Conservation (phyloP, 805 yeast species). For the Saccharomycopsis sp. region DNA sequence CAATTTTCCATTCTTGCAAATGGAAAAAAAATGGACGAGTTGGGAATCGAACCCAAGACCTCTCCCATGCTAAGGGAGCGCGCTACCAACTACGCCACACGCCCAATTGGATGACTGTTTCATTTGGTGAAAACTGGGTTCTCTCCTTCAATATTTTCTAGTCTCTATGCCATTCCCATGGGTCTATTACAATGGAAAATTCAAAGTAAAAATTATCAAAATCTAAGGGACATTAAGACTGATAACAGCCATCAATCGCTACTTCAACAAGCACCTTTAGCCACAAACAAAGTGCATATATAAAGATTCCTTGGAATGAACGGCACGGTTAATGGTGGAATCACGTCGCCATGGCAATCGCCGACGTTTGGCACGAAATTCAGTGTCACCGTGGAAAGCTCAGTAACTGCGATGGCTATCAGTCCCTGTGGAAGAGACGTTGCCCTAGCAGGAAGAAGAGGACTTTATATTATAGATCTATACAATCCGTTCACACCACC, state of each 20-base stretch:
- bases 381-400: conserved; percentile 82
- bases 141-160: too few relatives aligned
- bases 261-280: too few relatives aligned
- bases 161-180: too few relatives aligned
- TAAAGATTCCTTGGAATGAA: neutral
- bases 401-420: conserved; percentile 84
- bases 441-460: conserved; percentile 76
- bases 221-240: too few relatives aligned
- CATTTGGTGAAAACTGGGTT: too few relatives aligned
- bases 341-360: conserved; percentile 33
- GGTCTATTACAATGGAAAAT: too few relatives aligned
- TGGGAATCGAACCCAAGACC: conserved; percentile 23
- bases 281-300: neutral
- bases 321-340: neutral
- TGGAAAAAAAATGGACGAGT: conserved; percentile 15
- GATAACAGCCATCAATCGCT: too few relatives aligned
- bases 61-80: conserved; percentile 32
- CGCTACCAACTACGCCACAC: conserved; percentile 83
- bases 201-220: too few relatives aligned
- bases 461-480: conserved; percentile 82
- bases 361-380: conserved; percentile 75
- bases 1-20: too few relatives aligned
- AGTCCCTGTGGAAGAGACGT: conserved; percentile 91
- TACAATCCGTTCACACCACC: conserved; percentile 96
- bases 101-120: conserved; percentile 36